Base-by-base conservation (phyloP, 2,329 filamentous ascomycete genomes). In the Truncatella angustata region DNA sequence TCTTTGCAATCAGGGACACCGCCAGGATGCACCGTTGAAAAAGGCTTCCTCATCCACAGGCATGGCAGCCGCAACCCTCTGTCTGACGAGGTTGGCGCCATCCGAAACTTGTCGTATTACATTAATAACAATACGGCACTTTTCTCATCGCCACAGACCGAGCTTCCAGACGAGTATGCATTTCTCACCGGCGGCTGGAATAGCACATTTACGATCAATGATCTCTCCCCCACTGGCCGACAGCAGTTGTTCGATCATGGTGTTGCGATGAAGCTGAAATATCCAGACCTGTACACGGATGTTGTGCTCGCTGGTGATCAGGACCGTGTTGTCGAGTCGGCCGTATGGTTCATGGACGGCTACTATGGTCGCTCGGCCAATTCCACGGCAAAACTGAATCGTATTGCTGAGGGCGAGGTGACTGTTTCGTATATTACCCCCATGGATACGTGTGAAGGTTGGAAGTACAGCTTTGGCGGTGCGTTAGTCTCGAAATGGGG, bases 361-460 rank as follows among this genome's bases (percentile, higher is more conserved):
- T 62, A 58, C 42, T 59, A 55, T 35, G 59, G 59, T 12, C 56
- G 58, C 50, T 30, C 24, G 14, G 55, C 45, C 2, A 56, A 60
- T 40, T 32, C 46, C n/a, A 61, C 59, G 1, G 60, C 58, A 1
- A 42, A 36, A 4, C 52, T 56, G 11, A 52, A 52, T 5, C 24
- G 40, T 10, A 23, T 54, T 3, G 50, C 54, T 3, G 61, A 58
- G 14, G 45, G 55, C 11, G 47, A 54, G 4, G 50, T 52, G 12
- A 62, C 60, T 5, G 51, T 60, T 20, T 55, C 52, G 34, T 60
- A 58, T 56, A 61, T 63, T 52, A 61, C 58, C 16, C 58, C 60
- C 11, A 52, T 56, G 28, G 35, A 57, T 28, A 56, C 58, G 7
- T 63, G 58, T 45, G 49, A 18, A 7, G 46, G 30, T 23, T 61